These are phyloP conservation scores for Beauveria caledonica DNA, from an alignment of 2,329 filamentous ascomycete genomes.

Conservation along the genomic window DNA sequence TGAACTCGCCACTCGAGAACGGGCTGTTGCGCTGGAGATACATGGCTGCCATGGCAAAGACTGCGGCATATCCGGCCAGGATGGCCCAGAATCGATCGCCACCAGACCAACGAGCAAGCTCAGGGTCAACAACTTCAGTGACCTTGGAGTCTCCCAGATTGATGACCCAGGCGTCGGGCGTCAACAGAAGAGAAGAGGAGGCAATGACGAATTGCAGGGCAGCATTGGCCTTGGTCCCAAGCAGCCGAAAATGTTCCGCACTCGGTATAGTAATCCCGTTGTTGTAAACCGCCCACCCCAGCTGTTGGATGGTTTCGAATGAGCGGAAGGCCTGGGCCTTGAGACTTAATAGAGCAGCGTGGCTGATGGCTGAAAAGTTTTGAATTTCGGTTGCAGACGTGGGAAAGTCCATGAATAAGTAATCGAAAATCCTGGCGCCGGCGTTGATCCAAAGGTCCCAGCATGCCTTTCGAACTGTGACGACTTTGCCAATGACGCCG, in stretches of 20 bases:
- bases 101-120: constrained; percentile 58
- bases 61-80: constrained; percentile 68
- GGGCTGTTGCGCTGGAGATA: constrained; percentile 70
- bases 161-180: constrained; percentile 51
- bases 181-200: constrained; percentile 25
- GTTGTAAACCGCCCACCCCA: constrained; percentile 35
- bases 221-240: neutral
- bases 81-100: constrained; percentile 64
- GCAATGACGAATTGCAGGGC: neutral
- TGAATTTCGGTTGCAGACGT: constrained; percentile 57
- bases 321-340: constrained; percentile 42
- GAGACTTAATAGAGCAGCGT: constrained; percentile 56
- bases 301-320: constrained; percentile 30
- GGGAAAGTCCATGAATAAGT: constrained; percentile 42
- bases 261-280: constrained; percentile 29
- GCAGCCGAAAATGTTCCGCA: constrained; percentile 12
- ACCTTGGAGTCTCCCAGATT: constrained; percentile 39
- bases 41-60: constrained; percentile 64
- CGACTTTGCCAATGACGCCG: constrained; percentile 20
- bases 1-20: constrained; percentile 49
- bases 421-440: constrained; percentile 39
- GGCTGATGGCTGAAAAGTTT: constrained; percentile 68
- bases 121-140: constrained; percentile 39
- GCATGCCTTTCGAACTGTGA: constrained; percentile 29
- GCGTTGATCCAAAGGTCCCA: constrained; percentile 36